Base-by-base conservation (phyloP, 441 rosid genomes). In the Aleurites moluccanus region DNA sequence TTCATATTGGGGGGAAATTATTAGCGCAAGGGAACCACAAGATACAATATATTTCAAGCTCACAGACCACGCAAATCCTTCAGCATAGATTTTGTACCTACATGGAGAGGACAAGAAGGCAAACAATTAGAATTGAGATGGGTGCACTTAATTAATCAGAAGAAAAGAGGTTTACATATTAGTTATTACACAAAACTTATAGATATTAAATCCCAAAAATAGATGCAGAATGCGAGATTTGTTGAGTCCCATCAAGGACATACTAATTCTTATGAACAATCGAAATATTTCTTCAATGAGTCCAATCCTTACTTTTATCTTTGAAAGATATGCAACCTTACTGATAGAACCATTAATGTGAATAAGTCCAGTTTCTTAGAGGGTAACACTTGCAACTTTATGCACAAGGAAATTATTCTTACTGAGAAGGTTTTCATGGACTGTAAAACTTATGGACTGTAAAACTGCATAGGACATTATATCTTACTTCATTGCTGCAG, bases 51-150 rank as follows among this genome's bases (percentile, higher is more conserved):
- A 94, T 83, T 94, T 94, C 78, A 94, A 84, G 84, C 97, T 92
- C 74, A 94, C 99, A 21, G 99, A 92, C 99, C 99, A 92, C 14
- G 97, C 97, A 74, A 76, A 92, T 73, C 99, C 99, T 85, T 94
- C 99, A 10, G 99, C 97, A 72, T 94, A 94, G 73, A 94, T 92
- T 80, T 91, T 92, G 79, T 94, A 94, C 83, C 97, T 91, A 80
- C 73, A 73, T 18, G 72, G 47, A 69, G 70, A 70, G 63, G 21
- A 38, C 4, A 38, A 23, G 47, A 38, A 53, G 13, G 9, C 21
- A 67, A 62, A 23, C 49, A 5, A 69, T 63, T 49, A 67, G 67
- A 42, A 15, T 15, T 10, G 50, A 28, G 27, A 75, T 18, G 16
- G 20, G 44, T 70, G 57, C 61, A 56, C 59, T 64, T 15, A n/a